Conservation (phyloP, 768 basidiomycete genomes). For the Pleurotus djamor region DNA sequence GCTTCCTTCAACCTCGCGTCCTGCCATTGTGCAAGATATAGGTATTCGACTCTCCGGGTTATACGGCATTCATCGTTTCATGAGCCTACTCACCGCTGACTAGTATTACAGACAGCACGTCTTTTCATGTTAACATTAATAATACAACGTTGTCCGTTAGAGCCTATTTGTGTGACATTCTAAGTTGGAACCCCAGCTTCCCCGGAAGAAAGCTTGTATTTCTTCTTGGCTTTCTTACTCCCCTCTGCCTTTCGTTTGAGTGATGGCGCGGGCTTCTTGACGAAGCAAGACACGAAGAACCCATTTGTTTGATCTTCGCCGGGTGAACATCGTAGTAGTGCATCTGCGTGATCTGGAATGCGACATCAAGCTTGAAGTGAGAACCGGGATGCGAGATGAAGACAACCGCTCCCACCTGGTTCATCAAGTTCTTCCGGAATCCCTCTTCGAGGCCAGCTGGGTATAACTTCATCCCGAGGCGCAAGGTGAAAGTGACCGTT, state of each 20-base stretch:
- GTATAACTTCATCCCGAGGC: conserved; percentile 61
- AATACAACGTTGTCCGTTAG: too few species aligned
- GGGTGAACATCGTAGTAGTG: conserved; percentile 71
- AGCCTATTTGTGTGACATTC: too few species aligned
- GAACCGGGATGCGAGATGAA: background rate
- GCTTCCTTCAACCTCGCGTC: background rate
- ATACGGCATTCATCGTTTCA: conserved; percentile 13
- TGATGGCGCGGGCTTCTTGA: conserved; percentile 25
- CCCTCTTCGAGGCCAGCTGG: conserved; percentile 83
- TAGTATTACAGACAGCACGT: background rate
- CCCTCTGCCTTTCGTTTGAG: conserved; percentile 19
- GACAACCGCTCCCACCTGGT: conserved; percentile 34
- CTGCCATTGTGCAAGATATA: conserved; percentile 5
- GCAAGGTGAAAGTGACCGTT: conserved; percentile 63
- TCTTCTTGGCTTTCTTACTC: conserved; percentile 19
- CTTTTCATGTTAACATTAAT: background rate
- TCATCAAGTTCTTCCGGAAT: conserved; percentile 58
- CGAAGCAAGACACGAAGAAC: conserved; percentile 97
- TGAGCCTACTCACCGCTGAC: conserved; percentile 21
- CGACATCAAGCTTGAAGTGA: background rate
- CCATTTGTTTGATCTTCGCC: conserved; percentile 91
- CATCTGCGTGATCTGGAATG: conserved; percentile 50
- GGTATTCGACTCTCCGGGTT: conserved; percentile 15
- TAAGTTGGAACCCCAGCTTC: background rate
- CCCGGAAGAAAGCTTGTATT: conserved; percentile 4